phyloP scores from a whole-genome alignment of 306 rosid species.

The Rosa persica region DNA sequence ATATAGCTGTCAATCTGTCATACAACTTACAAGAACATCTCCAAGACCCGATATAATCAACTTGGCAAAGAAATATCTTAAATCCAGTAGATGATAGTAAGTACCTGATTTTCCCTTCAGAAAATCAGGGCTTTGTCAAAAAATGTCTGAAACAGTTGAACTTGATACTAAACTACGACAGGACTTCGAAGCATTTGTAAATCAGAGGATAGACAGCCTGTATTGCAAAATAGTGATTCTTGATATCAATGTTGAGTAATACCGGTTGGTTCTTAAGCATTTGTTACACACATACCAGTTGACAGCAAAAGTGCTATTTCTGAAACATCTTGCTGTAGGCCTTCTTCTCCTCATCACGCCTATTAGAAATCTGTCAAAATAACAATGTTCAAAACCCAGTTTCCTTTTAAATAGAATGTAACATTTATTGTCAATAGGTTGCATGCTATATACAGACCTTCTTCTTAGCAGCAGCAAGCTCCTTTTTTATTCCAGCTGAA shows the following conservation, averaged over 20 bases:
- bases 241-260: neutral
- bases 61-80: neutral
- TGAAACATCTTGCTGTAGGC: slow-evolving; percentile 86
- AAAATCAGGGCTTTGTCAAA: slow-evolving; percentile 8
- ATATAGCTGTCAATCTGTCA: neutral
- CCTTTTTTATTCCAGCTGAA: slow-evolving; percentile 87
- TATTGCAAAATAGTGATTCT: neutral
- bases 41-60: neutral
- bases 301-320: slow-evolving; percentile 30
- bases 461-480: slow-evolving; percentile 69
- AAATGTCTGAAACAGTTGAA: slow-evolving; percentile 17
- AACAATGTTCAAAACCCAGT: neutral
- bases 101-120: slow-evolving; percentile 25
- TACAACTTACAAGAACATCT: neutral
- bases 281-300: slow-evolving; percentile 28
- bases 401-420: neutral
- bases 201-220: slow-evolving; percentile 5
- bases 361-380: slow-evolving; percentile 60
- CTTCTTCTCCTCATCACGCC: slow-evolving; percentile 69
- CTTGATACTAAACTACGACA: slow-evolving; percentile 13
- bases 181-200: neutral
- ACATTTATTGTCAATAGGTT: neutral
- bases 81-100: neutral
- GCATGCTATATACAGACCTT: slow-evolving; percentile 45
- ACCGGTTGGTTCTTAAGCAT: neutral